phyloP scores from a whole-genome alignment of 1,284 basidiomycete species.

The Pyrrhoderma noxium region DNA sequence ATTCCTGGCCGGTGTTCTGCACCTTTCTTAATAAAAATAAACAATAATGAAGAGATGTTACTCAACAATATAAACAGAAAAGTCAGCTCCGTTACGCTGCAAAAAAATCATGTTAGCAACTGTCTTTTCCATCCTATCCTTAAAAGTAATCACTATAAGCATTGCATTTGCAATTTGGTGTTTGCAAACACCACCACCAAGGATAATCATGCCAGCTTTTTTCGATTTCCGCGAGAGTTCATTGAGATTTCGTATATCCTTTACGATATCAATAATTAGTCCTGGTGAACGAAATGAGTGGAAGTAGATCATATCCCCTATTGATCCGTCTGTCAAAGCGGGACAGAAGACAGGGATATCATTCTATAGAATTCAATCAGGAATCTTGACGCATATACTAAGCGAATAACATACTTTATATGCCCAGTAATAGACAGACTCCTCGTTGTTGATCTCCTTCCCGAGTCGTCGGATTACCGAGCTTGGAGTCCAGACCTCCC shows the following conservation, averaged over 20 bases:
- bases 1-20: slow-evolving; percentile 97
- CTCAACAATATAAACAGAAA: slow-evolving; percentile 85
- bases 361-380: slow-evolving; percentile 57
- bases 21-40: slow-evolving; percentile 13
- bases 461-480: slow-evolving; percentile 87
- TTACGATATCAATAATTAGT: slow-evolving; percentile 88
- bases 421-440: slow-evolving; percentile 98
- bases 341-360: slow-evolving; percentile 98
- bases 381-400: slow-evolving; percentile 12
- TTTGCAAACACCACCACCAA: slow-evolving; percentile 98
- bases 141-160: slow-evolving; percentile 67
- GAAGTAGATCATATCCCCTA: slow-evolving; percentile 99
- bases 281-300: slow-evolving; percentile 92
- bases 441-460: slow-evolving; percentile 94
- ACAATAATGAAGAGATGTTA: not conserved
- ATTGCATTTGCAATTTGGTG: slow-evolving; percentile 99
- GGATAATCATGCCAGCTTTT: slow-evolving; percentile 97
- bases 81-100: slow-evolving; percentile 96
- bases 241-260: slow-evolving; percentile 89
- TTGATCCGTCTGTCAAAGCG: slow-evolving; percentile 93
- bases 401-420: slow-evolving; percentile 65
- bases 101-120: not conserved
- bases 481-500: slow-evolving; percentile 91
- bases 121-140: too few species aligned
- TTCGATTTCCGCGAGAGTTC: slow-evolving; percentile 83